Evolutionary conservation across 139 green algal genomes (phyloP), one percentile per base, ranked within the genome.

Genomic region (Auxenochlorella pyrenoidosa): DNA sequence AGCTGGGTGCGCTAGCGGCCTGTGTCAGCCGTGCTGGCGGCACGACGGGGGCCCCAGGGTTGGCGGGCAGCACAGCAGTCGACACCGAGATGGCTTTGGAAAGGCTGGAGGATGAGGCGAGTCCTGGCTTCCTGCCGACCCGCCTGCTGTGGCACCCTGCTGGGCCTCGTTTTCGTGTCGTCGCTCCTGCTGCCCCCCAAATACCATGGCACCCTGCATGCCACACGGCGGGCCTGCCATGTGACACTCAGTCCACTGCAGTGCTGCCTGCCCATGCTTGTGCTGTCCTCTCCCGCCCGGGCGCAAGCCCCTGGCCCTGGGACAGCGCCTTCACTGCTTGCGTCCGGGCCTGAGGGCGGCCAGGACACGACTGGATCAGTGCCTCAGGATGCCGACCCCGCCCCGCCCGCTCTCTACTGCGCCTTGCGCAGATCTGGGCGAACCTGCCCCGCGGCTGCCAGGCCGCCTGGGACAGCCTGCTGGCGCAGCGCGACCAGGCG

Each of bases 51-150:
- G 1, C 5, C 16, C 12, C 75, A 16, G 44, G 5, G 24, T 1
- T 71, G 70, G 28, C 75, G n/a, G 44, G 75, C 43, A 19, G n/a
- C n/a, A 38, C 32, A 28, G 44, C 66, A 26, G 30, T 84, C n/a
- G 78, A 84, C 36, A 41, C 79, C 26, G 79, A 85, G 79, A 22
- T 75, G 79, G 66, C 82, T 2, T 44, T 86, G 82, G 82, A 86
- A 66, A 73, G 44, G 66, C 66, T 86, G 82, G 82, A 86, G 44
- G 82, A 41, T 21, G 82, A 86, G 60, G 80, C 77, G 63, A 54
- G 58, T 40, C 32, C 44, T 81, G 43, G 44, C 24, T 41, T 22
- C 24, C 32, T 28, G 76, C 44, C 4, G 30, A 5, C 47, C 30
- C 18, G 70, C 13, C 32, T 44, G 32, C 41, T 60, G 34, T 12